Percentiles rank a stretch among this genome's conserved stretches.
phyloP scores from a whole-genome alignment of 805 yeast genomes.

The Zygoascus flipseniorum region DNA sequence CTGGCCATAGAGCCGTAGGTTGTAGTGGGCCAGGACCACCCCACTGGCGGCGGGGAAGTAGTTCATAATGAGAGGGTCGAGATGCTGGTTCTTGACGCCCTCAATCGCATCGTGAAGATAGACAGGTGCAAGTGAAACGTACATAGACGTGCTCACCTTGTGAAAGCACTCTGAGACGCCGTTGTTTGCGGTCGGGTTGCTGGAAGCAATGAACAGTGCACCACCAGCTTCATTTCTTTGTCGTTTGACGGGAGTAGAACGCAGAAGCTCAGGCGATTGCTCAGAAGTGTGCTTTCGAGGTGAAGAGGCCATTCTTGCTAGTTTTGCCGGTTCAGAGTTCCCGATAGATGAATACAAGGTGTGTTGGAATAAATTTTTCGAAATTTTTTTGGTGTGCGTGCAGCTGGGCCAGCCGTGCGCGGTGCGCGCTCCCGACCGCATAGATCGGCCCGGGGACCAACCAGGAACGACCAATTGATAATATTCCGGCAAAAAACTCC shows the following conservation, averaged over 20 bases:
- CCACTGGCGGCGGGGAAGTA: slow-evolving; percentile 68
- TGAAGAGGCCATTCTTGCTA: background rate
- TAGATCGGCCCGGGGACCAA: too few species aligned
- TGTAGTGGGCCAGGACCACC: slow-evolving; percentile 71
- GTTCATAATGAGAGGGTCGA: slow-evolving; percentile 84
- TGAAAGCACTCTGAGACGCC: slow-evolving; percentile 58
- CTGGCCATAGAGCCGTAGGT: slow-evolving; percentile 46
- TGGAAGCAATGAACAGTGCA: background rate
- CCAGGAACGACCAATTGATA: background rate
- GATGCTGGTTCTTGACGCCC: slow-evolving; percentile 80
- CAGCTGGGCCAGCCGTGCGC: background rate
- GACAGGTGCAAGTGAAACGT: slow-evolving; percentile 83
- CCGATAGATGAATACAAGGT: background rate
- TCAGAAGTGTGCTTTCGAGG: background rate
- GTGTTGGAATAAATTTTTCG: background rate
- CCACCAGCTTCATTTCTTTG: slow-evolving; percentile 5
- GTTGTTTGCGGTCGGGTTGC: slow-evolving; percentile 21
- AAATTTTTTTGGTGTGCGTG: background rate
- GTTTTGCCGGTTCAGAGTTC: background rate
- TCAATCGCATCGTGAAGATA: slow-evolving; percentile 58
- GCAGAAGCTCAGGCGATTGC: background rate
- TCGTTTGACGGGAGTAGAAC: slow-evolving; percentile 1
- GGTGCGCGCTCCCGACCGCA: too few species aligned
- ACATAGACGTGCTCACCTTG: slow-evolving; percentile 49
- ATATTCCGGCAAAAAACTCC: background rate